Evolutionary conservation across 2,329 filamentous ascomycete genomes (phyloP), one percentile per base, ranked within the genome.

Genomic region (Pseudogymnoascus sp.): DNA sequence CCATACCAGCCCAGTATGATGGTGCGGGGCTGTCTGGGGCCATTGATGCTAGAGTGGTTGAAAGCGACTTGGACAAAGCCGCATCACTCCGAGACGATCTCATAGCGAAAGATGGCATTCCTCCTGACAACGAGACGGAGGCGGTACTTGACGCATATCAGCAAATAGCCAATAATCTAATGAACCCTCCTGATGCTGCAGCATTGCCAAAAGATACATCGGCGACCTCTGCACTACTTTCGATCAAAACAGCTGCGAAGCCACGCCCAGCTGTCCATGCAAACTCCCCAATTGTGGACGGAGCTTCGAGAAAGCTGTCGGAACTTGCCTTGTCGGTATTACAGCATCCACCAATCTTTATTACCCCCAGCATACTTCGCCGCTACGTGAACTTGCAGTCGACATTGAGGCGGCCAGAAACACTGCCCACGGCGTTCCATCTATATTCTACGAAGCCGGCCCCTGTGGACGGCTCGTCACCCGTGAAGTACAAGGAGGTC

Each of bases 371-470:
- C 31, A 79, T 93, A 35, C 83, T 97, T 40, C 79, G 83, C 64
- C 75, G 83, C 68, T 97, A 97, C 75, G 87, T 96, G 66, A 80
- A 84, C 38, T 85, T 91, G 50, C 91, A 96, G 74, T 81, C 87
- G 29, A 81, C 87, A 10, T 83, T 97, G 46, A 83, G 86, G 65
- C 86, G 83, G 63, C 87, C 91, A 2, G 85, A 90, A 67, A 87
- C 89, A 50, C 84, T 97, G 66, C 91, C 93, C 6, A 83, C 88
- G 65, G 85, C 92, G 44, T 88, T 99, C 71, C 79, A 87, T 63
- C 81, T 97, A 62, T 97, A 93, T 74, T 90, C 91, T 59, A 84
- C 85, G 69, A 99, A 97, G 75, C 88, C 90, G 9, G 79, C 86
- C 66, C 89, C 92, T 2, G 77, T 82, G 60, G 79, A 85, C 69